Base-by-base conservation (phyloP, 148 eudicot genomes). In the Chenopodium album region DNA sequence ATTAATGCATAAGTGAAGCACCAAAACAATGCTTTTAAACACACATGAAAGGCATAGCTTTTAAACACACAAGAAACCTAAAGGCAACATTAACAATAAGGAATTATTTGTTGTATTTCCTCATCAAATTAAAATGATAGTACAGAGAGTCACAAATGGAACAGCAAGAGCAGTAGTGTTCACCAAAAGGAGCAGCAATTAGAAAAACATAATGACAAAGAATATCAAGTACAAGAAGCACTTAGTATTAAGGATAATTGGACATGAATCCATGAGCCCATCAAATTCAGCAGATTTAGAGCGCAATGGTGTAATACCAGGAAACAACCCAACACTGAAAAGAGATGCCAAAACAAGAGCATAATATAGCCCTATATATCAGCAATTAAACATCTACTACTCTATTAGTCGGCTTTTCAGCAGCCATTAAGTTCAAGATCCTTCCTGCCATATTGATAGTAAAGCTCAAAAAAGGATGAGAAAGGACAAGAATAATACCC, bases 401-500 rank as follows among this genome's bases (percentile, higher is more conserved):
- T 41, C 44, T 41, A 23, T 44, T 23, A 7, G 13, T 41, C 54
- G 60, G 14, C n/a, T 12, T 48, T 37, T 50, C 17, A 4, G 23
- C 29, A 60, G 77, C 71, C 48, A 26, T 60, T 44, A 14, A 71
- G 71, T 28, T 29, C 41, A 41, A 72, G 63, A 73, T 29, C 32
- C 29, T 71, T 41, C 47, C 14, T 46, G 71, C 29, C n/a, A 63
- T 48, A 20, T 9, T 14, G 32, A 59, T n/a, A 75, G 9, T 47
- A 28, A 80, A 76, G 76, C 68, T 64, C 14, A 16, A 46, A 26
- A 14, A 46, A 13, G 31, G 65, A 71, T 34, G 60, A 70, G 67
- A 73, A 46, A 79, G 65, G 78, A 74, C 22, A 11, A 62, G 74
- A 77, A 76, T 90, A 84, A 60, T 92, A 94, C 99, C 99, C 99